A percentile compares a stretch with the other conserved stretches of the same genome.
Evolutionary conservation across 495 filamentous ascomycete genomes (phyloP).

Genomic region (Penicillium coffeae): DNA sequence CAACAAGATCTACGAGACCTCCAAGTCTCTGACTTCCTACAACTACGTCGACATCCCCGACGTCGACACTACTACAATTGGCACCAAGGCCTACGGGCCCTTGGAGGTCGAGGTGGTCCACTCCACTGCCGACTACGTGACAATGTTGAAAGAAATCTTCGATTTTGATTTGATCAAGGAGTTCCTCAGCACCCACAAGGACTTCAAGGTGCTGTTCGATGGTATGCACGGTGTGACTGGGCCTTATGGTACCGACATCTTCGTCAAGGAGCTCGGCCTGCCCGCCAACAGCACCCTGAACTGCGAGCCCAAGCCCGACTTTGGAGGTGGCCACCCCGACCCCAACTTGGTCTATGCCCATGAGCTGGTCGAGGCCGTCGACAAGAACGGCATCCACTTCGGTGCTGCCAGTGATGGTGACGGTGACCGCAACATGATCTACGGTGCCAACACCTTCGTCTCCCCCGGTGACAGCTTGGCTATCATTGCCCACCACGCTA

Average conservation of each 20-base stretch:
- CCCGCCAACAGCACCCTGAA: constrained; percentile 78
- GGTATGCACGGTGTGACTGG: constrained; percentile 93
- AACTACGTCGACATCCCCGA: constrained; percentile 85
- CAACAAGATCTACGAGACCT: constrained; percentile 91
- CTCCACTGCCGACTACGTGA: constrained; percentile 84
- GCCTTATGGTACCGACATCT: constrained; percentile 90
- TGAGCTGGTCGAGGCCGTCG: constrained; percentile 88
- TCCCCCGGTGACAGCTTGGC: constrained; percentile 95
- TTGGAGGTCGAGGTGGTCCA: constrained; percentile 95
- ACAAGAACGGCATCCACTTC: constrained; percentile 89
- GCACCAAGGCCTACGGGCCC: constrained; percentile 73
- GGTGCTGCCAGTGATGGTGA: constrained; percentile 95
- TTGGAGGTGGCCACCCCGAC: constrained; percentile 94
- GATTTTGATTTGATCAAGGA: constrained; percentile 92
- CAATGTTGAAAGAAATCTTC: constrained; percentile 97
- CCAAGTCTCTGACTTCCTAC: constrained; percentile 85
- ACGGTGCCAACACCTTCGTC: constrained; percentile 92
- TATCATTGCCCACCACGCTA: constrained; percentile 94
- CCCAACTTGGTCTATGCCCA: constrained; percentile 98
- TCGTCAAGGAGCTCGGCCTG: constrained; percentile 87
- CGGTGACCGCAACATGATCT: constrained; percentile 99
- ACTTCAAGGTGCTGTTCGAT: constrained; percentile 97
- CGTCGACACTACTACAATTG: constrained; percentile 77
- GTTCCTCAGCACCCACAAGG: constrained; percentile 77
- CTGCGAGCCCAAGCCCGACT: constrained; percentile 88